phyloP scores from a whole-genome alignment of 2,329 filamentous ascomycete genomes.

The Sporothrix pseudoabietina region DNA sequence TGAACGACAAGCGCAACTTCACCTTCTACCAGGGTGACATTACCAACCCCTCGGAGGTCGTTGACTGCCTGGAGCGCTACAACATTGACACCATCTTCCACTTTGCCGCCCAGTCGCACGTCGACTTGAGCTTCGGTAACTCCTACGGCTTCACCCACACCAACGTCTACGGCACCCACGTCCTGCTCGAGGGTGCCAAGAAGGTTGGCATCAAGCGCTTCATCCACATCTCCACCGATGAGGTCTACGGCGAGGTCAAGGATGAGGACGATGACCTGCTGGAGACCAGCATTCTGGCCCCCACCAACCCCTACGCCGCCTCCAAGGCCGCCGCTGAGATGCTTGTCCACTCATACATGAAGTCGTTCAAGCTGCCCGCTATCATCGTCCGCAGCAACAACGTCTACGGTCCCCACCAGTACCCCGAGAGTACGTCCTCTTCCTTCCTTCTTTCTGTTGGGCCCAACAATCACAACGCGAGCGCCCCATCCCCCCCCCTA shows the following conservation, averaged over 20 bases:
- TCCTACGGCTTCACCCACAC: conserved; percentile 79
- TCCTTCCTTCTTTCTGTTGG: conserved; percentile 14
- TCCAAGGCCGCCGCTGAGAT: conserved; percentile 82
- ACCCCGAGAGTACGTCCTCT: conserved; percentile 67
- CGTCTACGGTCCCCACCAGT: conserved; percentile 82
- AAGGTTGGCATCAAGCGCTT: conserved; percentile 71
- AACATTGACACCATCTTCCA: conserved; percentile 80
- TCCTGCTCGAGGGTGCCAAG: conserved; percentile 74
- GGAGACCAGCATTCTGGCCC: conserved; percentile 73
- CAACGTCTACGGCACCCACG: conserved; percentile 83
- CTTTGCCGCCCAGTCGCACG: conserved; percentile 84
- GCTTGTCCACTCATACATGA: conserved; percentile 83
- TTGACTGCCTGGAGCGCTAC: conserved; percentile 69
- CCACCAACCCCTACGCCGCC: conserved; percentile 80
- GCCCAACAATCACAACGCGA: neutral
- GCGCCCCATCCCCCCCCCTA: neutral
- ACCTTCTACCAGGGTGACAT: conserved; percentile 79
- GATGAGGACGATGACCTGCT: conserved; percentile 70
- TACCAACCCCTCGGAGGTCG: conserved; percentile 69
- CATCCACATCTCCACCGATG: conserved; percentile 81
- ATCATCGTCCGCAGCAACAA: conserved; percentile 84
- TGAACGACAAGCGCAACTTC: conserved; percentile 71
- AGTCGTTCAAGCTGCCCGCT: conserved; percentile 77
- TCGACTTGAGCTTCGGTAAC: conserved; percentile 80
- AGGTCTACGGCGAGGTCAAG: conserved; percentile 80